These are phyloP conservation scores for Beauveria rudraprayagi DNA, from an alignment of 2,329 filamentous ascomycete species.

Conservation along the genomic window DNA sequence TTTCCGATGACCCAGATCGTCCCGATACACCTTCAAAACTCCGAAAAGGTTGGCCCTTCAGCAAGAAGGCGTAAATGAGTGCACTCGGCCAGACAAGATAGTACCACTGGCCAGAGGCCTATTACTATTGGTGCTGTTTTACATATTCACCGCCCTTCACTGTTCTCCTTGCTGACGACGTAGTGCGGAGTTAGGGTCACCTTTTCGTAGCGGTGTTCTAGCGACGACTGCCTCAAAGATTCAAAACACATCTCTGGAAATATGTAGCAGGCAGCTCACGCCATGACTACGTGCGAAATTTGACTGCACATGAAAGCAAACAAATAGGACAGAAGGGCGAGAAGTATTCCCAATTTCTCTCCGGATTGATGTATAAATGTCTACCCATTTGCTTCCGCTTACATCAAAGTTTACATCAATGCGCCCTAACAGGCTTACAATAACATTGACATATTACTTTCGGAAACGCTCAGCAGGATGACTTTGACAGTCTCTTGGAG, in stretches of 20 bases:
- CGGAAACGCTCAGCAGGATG: background rate
- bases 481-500: background rate
- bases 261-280: background rate
- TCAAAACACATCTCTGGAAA: too few relatives aligned
- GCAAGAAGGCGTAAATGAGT: slow-evolving; percentile 34
- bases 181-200: background rate
- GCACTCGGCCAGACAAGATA: background rate
- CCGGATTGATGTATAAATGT: background rate
- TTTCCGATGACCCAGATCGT: slow-evolving; percentile 21
- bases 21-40: slow-evolving; percentile 11
- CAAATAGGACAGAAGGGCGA: background rate
- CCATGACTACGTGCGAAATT: background rate
- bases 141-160: background rate
- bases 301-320: background rate
- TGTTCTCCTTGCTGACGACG: background rate
- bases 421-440: background rate
- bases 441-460: background rate
- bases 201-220: background rate
- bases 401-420: background rate
- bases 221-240: background rate
- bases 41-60: slow-evolving; percentile 38
- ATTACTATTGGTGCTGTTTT: background rate
- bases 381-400: background rate
- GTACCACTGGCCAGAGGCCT: background rate
- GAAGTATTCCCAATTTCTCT: background rate